Base-by-base conservation (phyloP, 257 asterid species). In the Przewalskia tangutica region DNA sequence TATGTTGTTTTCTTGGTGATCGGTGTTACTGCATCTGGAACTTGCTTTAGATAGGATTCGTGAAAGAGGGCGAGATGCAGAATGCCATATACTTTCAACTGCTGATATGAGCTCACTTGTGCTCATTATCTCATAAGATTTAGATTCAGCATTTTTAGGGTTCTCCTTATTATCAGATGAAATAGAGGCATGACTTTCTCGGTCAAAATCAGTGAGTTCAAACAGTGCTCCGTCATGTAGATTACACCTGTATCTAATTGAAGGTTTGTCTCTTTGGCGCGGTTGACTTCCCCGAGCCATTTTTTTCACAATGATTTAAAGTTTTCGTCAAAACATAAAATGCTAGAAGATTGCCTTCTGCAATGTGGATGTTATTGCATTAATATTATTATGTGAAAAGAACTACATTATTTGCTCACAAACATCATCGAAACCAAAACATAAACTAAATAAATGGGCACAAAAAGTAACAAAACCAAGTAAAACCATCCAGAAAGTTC, bases 21-120 rank as follows among this genome's bases (percentile, higher is more conserved):
- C 83, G 78, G 85, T 82, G 73, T 82, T 23, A 78, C 84, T 82
- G 84, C 55, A 71, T 3, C 77, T 87, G 42, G 89, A 79, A 20
- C 84, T 86, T 65, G 83, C 77, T 83, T 87, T 88, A 20, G 93
- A 81, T 64, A 89, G 82, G 82, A 91, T 82, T 77, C 79, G 63
- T 44, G 98, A 87, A 79, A 94, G 90, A 51, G 96, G 95, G 84
- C 87, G 85, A 32, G 81, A 85, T 80, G 93, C 92, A 83, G 60
- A 70, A 82, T 82, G 73, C 97, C 97, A 94, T 40, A 90, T 86
- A 86, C 87, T 71, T 70, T 92, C 88, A 77, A 87, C 89, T 18
- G 97, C 93, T 56, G 97, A 89, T 85, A 94, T 85, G 38, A 95
- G 89, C 81, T 92, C 97, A 5, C 87, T 4, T 20, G 97, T 91